Evolutionary conservation across 495 filamentous ascomycete species (phyloP).

Genomic region (Tuber indicum): DNA sequence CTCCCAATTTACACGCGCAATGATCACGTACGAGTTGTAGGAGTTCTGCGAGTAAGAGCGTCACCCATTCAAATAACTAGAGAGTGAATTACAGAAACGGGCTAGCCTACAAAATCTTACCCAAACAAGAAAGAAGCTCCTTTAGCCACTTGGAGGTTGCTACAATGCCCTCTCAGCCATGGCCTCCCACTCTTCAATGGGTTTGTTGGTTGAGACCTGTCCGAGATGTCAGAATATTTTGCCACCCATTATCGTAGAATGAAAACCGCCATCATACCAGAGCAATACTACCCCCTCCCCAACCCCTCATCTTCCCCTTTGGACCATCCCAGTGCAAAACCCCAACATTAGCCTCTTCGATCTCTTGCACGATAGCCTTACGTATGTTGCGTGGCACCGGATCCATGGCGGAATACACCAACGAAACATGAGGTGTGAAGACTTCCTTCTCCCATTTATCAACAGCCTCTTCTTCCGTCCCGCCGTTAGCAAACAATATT

Average conservation of each 20-base stretch:
- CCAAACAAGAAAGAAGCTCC: background rate
- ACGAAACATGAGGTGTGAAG: constrained; percentile 37
- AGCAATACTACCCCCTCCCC: constrained; percentile 33
- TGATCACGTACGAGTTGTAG: background rate
- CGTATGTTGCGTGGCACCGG: constrained; percentile 16
- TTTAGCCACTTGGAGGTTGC: background rate
- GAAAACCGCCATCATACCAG: constrained; percentile 14
- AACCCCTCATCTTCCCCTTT: constrained; percentile 22
- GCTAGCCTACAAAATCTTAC: background rate
- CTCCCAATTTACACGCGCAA: background rate
- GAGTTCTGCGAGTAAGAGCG: background rate
- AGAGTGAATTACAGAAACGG: background rate
- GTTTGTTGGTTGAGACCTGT: constrained; percentile 24
- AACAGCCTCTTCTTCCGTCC: constrained; percentile 17
- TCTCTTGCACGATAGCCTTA: constrained; percentile 23
- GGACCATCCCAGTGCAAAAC: constrained; percentile 6
- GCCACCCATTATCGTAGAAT: background rate
- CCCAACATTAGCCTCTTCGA: constrained; percentile 19
- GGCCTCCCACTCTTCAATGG: constrained; percentile 25
- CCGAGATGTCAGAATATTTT: background rate
- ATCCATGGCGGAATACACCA: constrained; percentile 33
- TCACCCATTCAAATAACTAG: background rate
- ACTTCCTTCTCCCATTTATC: constrained; percentile 29
- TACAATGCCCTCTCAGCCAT: constrained; percentile 20
- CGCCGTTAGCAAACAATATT: constrained; percentile 25